A percentile compares a stretch with the other conserved stretches of the same genome.
phyloP scores from a whole-genome alignment of 306 rosid species.

The Pueraria montana region DNA sequence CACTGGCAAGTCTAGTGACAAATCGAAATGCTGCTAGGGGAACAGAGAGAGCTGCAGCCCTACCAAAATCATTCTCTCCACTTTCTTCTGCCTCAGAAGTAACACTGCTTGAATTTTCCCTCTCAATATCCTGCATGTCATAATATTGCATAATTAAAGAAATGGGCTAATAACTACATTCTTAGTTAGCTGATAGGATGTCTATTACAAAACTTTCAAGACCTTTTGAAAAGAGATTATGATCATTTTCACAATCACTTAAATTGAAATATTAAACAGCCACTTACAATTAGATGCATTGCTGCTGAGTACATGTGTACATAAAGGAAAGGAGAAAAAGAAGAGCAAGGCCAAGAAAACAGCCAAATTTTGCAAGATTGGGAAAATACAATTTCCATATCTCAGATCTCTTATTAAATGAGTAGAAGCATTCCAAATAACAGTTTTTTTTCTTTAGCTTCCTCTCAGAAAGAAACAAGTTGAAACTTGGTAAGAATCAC shows the following conservation, averaged over 20 bases:
- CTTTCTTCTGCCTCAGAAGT: constrained; percentile 74
- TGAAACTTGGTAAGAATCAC: constrained; percentile 36
- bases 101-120: constrained; percentile 58
- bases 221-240: constrained; percentile 33
- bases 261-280: constrained; percentile 21
- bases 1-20: constrained; percentile 87
- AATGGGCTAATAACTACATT: constrained; percentile 36
- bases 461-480: constrained; percentile 36
- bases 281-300: neutral
- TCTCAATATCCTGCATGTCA: constrained; percentile 71
- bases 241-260: constrained; percentile 24
- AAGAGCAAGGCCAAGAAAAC: constrained; percentile 3
- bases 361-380: constrained; percentile 22
- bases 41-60: constrained; percentile 81
- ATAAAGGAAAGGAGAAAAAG: neutral
- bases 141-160: constrained; percentile 37
- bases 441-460: constrained; percentile 37
- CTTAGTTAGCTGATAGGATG: constrained; percentile 36
- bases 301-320: neutral
- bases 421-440: constrained; percentile 4
- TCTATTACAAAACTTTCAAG: constrained; percentile 33
- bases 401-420: neutral
- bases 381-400: constrained; percentile 18
- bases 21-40: constrained; percentile 92
- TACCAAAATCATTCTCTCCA: constrained; percentile 67